Evolutionary conservation across 2,329 filamentous ascomycete species (phyloP).

Genomic region (Zymoseptoria pseudotritici): DNA sequence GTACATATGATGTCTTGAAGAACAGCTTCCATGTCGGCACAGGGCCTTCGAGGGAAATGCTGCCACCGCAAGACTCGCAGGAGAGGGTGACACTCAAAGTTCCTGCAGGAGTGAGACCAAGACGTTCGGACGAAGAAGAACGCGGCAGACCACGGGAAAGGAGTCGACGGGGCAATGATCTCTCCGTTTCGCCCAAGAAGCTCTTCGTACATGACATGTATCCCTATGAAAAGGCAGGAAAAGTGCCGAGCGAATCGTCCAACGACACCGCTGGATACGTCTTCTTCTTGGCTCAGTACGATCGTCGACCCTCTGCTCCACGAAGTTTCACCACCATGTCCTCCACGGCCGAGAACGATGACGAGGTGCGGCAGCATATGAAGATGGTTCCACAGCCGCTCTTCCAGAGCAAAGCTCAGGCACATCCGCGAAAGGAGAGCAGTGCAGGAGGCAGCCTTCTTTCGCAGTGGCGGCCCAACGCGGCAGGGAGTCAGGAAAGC

Average conservation of each 20-base stretch:
- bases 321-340: background rate
- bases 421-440: background rate
- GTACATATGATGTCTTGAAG: slow-evolving; percentile 1
- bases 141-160: slow-evolving; percentile 13
- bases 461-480: background rate
- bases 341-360: background rate
- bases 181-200: background rate
- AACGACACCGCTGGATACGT: background rate
- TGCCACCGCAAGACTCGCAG: background rate
- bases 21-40: slow-evolving; percentile 13
- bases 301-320: background rate
- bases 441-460: background rate
- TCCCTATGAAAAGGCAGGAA: background rate
- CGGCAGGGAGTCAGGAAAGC: background rate
- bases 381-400: slow-evolving; percentile 28
- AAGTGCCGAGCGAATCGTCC: background rate
- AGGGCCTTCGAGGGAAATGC: slow-evolving; percentile 12
- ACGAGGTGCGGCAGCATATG: slow-evolving; percentile 22
- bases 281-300: background rate
- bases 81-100: background rate
- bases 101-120: background rate
- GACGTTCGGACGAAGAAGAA: slow-evolving; percentile 5
- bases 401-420: slow-evolving; percentile 16
- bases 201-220: background rate
- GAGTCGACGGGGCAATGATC: slow-evolving; percentile 1